Conservation (phyloP, 208 protist species). For the Acanthamoeba triangularis region DNA sequence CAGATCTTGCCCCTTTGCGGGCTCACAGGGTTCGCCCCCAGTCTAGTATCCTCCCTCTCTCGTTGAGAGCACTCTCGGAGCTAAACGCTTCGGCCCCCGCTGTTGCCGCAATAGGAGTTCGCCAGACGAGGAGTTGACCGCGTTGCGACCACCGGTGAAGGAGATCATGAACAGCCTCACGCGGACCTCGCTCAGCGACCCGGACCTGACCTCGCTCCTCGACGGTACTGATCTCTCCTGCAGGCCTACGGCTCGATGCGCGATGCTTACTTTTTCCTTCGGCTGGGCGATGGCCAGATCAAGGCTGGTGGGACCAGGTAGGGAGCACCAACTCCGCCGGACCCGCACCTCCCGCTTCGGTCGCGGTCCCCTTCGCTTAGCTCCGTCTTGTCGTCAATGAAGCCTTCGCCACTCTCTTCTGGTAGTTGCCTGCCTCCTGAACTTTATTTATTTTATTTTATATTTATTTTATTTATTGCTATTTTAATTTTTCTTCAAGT, state of each 20-base stretch:
- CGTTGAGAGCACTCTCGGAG: not conserved
- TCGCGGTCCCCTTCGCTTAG: not conserved
- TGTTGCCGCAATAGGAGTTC: not conserved
- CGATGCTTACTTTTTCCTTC: not conserved
- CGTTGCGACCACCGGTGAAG: not conserved
- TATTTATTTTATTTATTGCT: not conserved
- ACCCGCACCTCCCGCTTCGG: not conserved
- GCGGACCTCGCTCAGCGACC: not conserved
- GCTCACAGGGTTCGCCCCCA: not conserved
- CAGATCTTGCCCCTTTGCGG: not conserved
- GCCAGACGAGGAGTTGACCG: not conserved
- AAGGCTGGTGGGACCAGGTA: not conserved
- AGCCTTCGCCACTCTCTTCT: not conserved
- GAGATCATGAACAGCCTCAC: conserved; percentile 44
- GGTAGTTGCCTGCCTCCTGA: not conserved
- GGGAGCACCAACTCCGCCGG: not conserved
- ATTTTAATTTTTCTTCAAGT: not conserved
- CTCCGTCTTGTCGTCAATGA: not conserved
- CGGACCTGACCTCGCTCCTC: not conserved
- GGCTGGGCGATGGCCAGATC: not conserved
- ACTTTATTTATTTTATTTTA: not conserved
- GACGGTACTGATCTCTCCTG: not conserved
- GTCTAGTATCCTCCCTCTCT: not conserved
- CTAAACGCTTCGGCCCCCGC: not conserved
- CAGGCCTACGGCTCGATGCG: not conserved